Percentiles rank a stretch among this genome's conserved stretches.
These are phyloP conservation scores for Cystobasidium pallidum DNA, from an alignment of 1,284 basidiomycete species.

Conservation along the genomic window DNA sequence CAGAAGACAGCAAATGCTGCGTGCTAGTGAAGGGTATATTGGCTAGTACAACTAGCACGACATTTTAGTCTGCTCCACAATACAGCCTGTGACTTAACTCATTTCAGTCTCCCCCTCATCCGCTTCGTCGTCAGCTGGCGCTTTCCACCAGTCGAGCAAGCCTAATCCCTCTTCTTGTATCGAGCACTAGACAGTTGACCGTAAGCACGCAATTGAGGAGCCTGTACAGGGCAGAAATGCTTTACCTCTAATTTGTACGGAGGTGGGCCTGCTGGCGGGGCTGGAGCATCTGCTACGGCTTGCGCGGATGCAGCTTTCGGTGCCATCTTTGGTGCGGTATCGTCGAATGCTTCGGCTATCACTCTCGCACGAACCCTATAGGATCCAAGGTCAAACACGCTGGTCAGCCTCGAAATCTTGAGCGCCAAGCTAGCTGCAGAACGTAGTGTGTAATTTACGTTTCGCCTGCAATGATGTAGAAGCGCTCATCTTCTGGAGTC, in stretches of 20 bases:
- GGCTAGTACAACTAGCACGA: no score
- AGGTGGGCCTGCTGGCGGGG: constrained; percentile 12
- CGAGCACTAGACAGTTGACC: constrained; percentile 66
- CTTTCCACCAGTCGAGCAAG: constrained; percentile 62
- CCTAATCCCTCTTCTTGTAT: constrained; percentile 89
- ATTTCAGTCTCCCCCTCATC: constrained; percentile 23
- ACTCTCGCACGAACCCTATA: constrained; percentile 37
- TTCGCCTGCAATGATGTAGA: constrained; percentile 34
- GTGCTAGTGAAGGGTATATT: no score
- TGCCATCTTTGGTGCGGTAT: constrained; percentile 38
- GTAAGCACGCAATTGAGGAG: neutral
- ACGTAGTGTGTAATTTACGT: neutral
- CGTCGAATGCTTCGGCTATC: constrained; percentile 31
- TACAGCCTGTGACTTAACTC: neutral
- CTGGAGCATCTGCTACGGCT: constrained; percentile 1
- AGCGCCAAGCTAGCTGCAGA: no score
- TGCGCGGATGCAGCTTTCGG: constrained; percentile 34
- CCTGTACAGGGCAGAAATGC: neutral
- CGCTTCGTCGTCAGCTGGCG: constrained; percentile 54
- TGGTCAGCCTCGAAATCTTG: no score
- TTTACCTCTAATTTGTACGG: constrained; percentile 34
- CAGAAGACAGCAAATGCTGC: no score
- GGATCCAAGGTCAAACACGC: no score
- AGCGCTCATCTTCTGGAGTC: constrained; percentile 41
- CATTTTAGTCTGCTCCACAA: no score